These are phyloP conservation scores for Colletotrichum noveboracense DNA, from an alignment of 2,329 filamentous ascomycete species.

Conservation along the genomic window DNA sequence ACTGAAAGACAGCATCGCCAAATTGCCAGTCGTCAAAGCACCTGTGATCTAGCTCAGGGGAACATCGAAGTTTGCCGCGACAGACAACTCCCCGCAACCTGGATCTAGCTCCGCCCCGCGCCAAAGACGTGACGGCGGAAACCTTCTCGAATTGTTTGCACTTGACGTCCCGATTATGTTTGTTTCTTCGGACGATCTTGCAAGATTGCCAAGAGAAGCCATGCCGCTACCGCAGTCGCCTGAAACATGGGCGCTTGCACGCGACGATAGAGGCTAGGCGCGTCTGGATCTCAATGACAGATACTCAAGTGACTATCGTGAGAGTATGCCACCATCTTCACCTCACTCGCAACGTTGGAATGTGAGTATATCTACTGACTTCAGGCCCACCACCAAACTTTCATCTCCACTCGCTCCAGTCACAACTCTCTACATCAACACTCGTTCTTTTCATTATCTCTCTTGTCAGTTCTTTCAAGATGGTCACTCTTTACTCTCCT, in stretches of 20 bases:
- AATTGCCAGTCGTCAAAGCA: background rate
- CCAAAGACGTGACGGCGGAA: background rate
- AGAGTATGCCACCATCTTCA: background rate
- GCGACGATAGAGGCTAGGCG: background rate
- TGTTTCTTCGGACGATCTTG: background rate
- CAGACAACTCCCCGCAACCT: background rate
- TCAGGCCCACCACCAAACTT: accelerated
- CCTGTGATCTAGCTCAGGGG: background rate
- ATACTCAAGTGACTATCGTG: background rate
- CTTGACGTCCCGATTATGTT: background rate
- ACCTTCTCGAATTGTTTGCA: background rate
- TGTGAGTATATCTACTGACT: background rate
- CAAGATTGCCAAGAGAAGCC: background rate
- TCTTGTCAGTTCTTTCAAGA: background rate
- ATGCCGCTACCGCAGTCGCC: background rate
- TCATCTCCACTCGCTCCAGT: background rate
- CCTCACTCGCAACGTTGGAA: background rate
- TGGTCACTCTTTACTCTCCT: background rate
- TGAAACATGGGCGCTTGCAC: background rate
- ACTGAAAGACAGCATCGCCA: background rate
- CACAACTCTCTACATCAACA: background rate
- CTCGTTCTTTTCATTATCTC: background rate
- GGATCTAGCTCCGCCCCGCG: background rate
- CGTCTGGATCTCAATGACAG: background rate
- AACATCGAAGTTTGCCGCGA: background rate